A percentile compares a stretch with the other conserved stretches of the same genome.
Conservation (phyloP, 2,329 filamentous ascomycete species). For the Fusarium kyushuense region DNA sequence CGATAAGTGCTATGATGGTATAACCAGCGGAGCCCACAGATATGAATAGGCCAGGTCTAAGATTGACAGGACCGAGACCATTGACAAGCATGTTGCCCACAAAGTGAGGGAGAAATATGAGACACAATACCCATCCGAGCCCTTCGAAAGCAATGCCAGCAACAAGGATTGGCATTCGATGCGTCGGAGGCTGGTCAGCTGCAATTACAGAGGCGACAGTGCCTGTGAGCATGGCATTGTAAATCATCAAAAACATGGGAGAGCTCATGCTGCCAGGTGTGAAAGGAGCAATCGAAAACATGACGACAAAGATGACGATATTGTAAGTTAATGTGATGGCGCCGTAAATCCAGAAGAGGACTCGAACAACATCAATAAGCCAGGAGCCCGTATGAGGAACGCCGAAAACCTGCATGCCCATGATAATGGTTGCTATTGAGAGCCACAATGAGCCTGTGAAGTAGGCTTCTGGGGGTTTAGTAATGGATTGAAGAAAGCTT, state of each 20-base stretch:
- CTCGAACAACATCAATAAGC: background rate
- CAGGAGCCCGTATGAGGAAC: constrained; percentile 3
- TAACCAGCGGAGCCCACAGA: constrained; percentile 11
- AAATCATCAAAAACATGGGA: constrained; percentile 19
- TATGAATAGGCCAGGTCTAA: background rate
- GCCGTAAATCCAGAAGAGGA: constrained; percentile 1
- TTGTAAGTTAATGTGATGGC: constrained; percentile 4
- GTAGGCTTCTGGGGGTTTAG: constrained; percentile 5
- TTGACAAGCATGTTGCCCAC: constrained; percentile 1
- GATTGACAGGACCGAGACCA: background rate
- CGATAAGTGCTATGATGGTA: constrained; percentile 10
- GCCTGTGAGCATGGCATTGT: background rate
- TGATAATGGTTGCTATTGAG: constrained; percentile 7
- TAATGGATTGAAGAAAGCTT: background rate
- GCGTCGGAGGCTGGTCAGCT: background rate
- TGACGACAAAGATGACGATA: constrained; percentile 3
- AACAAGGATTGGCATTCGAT: background rate
- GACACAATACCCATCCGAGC: background rate
- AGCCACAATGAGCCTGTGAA: background rate
- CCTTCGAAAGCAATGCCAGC: constrained; percentile 1
- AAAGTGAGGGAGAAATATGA: background rate
- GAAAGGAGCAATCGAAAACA: background rate
- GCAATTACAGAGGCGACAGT: constrained; percentile 6
- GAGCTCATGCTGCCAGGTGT: constrained; percentile 10
- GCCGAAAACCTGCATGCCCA: constrained; percentile 17